Conservation (phyloP, 306 rosid genomes). For the Cicer bijugum region DNA sequence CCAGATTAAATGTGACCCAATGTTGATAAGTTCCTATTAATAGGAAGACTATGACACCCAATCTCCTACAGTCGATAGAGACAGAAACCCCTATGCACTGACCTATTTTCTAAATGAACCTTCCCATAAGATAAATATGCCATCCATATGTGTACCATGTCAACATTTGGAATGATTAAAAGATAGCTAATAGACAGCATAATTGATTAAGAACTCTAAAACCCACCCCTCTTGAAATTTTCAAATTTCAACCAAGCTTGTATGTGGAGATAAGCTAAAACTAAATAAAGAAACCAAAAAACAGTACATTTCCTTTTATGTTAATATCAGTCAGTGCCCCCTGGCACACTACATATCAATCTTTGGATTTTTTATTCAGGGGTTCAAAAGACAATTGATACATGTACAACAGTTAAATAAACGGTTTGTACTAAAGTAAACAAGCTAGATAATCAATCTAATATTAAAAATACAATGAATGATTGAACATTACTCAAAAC, state of each 20-base stretch:
- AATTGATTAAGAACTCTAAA: constrained; percentile 22
- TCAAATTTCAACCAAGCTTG: background rate
- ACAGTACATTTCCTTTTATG: constrained; percentile 11
- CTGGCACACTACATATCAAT: constrained; percentile 23
- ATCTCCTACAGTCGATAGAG: background rate
- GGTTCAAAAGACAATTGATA: constrained; percentile 15
- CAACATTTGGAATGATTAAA: constrained; percentile 20
- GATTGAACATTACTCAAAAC: background rate
- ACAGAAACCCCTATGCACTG: constrained; percentile 9
- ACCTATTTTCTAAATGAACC: constrained; percentile 4
- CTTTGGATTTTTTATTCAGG: constrained; percentile 19
- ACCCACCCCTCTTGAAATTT: background rate
- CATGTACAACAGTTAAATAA: constrained; percentile 25
- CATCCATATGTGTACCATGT: constrained; percentile 7
- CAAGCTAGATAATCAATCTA: constrained; percentile 8
- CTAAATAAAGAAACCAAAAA: constrained; percentile 28
- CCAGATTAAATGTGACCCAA: background rate
- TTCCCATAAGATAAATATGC: background rate
- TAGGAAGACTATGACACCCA: background rate
- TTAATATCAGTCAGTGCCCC: background rate
- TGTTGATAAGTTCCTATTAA: background rate
- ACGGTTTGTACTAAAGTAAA: background rate
- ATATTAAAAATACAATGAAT: background rate
- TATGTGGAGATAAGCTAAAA: background rate
- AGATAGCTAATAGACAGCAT: background rate